Conservation (phyloP, 75 land plant species). For the Pinus tabuliformis region DNA sequence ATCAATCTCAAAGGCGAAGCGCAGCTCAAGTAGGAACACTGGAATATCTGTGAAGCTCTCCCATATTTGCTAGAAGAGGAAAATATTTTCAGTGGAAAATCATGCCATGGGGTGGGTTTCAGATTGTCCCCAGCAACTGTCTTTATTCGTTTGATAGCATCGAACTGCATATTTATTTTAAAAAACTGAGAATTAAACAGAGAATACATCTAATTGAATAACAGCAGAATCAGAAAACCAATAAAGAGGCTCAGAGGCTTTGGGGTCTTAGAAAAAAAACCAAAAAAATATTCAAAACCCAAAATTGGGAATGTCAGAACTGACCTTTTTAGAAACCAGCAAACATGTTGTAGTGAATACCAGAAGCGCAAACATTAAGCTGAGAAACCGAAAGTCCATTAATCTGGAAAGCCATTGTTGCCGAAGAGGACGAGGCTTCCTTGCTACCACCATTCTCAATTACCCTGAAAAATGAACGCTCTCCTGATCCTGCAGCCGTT, state of each 20-base stretch:
- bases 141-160: conserved; percentile 13
- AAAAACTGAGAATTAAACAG: not conserved
- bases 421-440: conserved; percentile 5
- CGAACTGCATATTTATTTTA: not conserved
- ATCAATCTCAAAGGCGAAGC: not conserved
- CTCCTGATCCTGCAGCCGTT: too few species aligned
- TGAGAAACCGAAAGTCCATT: not conserved
- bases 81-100: conserved; percentile 19
- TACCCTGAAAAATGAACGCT: too few species aligned
- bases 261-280: not conserved
- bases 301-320: not conserved
- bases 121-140: conserved; percentile 74
- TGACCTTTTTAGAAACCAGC: not conserved
- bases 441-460: not conserved
- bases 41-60: conserved; percentile 16
- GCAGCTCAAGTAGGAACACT: conserved; percentile 32
- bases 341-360: conserved; percentile 2
- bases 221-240: not conserved
- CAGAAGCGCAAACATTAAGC: not conserved
- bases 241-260: not conserved
- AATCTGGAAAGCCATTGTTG: not conserved
- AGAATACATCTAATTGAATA: not conserved
- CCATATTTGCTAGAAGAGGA: not conserved
- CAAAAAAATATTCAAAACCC: not conserved
- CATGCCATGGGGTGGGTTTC: conserved; percentile 76